Evolutionary conservation across 805 yeast genomes (phyloP), one percentile per base, ranked within the genome.

Genomic region (Ogataea corticis): DNA sequence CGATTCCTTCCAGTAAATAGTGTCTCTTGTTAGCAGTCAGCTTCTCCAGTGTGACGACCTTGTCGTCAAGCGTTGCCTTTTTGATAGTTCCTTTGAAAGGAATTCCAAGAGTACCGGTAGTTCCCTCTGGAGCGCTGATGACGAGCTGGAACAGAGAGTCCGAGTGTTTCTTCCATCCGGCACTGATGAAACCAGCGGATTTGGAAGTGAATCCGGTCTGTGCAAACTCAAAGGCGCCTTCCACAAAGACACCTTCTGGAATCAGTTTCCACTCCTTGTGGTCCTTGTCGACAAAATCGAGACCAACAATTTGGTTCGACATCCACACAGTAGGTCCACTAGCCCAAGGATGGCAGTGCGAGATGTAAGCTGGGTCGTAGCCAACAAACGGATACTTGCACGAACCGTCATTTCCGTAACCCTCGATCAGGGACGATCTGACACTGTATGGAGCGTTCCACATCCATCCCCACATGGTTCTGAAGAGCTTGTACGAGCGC

Each of bases 391-490:
- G 40, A 23, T 37, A 37, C 32, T 37, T 37, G 14, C 40, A 37
- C 3, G 40, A 27, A 13, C 40, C 40, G 16, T 37, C 40, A 15
- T 37, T 37, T 4, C 40, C 40, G n/a, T 37, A 37, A 15, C 40
- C 40, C 16, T 37, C 40, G 7, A 37, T 37, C n/a, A 37, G 40
- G 2, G 40, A 37, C 11, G 40, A 37, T 37, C 16, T 37, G 21
- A 37, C 40, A 16, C 40, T 37, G 40, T 37, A 37, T 12, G 40
- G 40, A 18, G 33, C 30, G 21, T 37, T 37, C 40, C 40, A 37
- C 40, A 37, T 37, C 31, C 31, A 37, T 27, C 40, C 40, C 40
- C 40, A 37, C 40, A 37, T 37, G 7, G 32, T 37, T 27, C 32
- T 37, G 23, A 37, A 37, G 14, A 37, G 31, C 16, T 37, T 28